Evolutionary conservation across 2,329 filamentous ascomycete genomes (phyloP), one percentile per base, ranked within the genome.

Genomic region (Pyricularia pennisetigena): DNA sequence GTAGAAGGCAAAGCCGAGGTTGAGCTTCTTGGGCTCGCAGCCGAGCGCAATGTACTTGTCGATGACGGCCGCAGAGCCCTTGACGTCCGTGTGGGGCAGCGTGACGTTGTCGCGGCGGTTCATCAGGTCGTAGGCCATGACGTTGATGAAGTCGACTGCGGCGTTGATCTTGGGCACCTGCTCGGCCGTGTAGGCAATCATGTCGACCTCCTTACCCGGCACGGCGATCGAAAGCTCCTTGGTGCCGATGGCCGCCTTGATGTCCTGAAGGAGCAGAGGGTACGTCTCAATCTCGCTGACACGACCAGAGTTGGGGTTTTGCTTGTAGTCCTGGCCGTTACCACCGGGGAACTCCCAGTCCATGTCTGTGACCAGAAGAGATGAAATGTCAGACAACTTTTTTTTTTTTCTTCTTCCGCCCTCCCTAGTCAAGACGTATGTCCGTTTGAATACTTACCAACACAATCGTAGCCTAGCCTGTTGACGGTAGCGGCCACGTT

Each of bases 41-140:
- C 86, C 86, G 3, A 83, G 82, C 30, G 77, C 78, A 23, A 89
- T 78, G 76, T 92, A 92, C 61, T 82, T 82, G 66, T 87, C 78
- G 63, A 92, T 75, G 3, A 85, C 79, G 5, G 82, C 78, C 7
- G 82, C 76, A 0, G 88, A 88, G 10, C 79, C 82, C 16, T 79
- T 73, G 7, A 91, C 80, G n/a, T 86, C 86, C 62, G 83, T 88
- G 74, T 91, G 88, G 75, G 92, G 90, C 41, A 79, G 82, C 3
- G 89, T 90, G 10, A 80, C 74, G 62, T 77, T 86, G 77, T 91
- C 86, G 41, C 90, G 86, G 41, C 89, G 85, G 78, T 91, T 90
- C 82, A 90, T 87, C 68, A 90, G 77, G 72, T 92, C 89, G 75
- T 91, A 92, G 1, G 85, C 83, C 90, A 91, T 85, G 73, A 83